Percentiles rank a stretch among this genome's conserved stretches.
These are phyloP conservation scores for Metschnikowia vanudenii DNA, from an alignment of 805 yeast species.

Conservation along the genomic window DNA sequence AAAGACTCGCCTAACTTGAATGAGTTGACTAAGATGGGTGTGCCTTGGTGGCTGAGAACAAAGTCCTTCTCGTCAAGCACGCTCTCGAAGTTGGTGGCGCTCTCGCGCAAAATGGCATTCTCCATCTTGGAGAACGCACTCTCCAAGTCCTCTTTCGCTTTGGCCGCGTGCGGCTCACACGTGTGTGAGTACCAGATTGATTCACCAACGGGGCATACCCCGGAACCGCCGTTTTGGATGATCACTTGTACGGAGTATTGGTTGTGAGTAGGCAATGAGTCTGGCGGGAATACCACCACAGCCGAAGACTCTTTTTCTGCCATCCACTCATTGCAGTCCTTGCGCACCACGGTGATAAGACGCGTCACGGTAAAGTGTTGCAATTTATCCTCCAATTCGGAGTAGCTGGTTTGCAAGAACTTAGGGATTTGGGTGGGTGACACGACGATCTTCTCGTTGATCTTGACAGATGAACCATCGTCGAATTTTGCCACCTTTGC, in stretches of 20 bases:
- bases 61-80: conserved; percentile 34
- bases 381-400: conserved; percentile 43
- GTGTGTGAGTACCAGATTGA: conserved; percentile 89
- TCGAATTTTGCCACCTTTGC: conserved; percentile 66
- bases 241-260: conserved; percentile 77
- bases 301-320: conserved; percentile 80
- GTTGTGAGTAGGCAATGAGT: conserved; percentile 65
- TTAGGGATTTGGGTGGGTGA: conserved; percentile 64
- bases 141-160: conserved; percentile 76
- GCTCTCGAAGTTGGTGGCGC: conserved; percentile 53
- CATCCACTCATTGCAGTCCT: conserved; percentile 91
- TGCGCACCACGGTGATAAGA: conserved; percentile 76
- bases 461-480: conserved; percentile 73
- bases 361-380: conserved; percentile 60
- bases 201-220: conserved; percentile 83
- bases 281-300: conserved; percentile 89
- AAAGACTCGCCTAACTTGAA: conserved; percentile 84
- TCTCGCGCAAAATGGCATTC: conserved; percentile 74
- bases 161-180: conserved; percentile 58
- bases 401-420: conserved; percentile 41
- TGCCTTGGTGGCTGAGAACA: conserved; percentile 44
- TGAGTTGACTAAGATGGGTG: conserved; percentile 66
- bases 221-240: conserved; percentile 84
- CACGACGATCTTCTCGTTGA: conserved; percentile 75
- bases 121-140: conserved; percentile 81